Evolutionary conservation across 345 rosid genomes (phyloP).

Genomic region (Lumnitzera racemosa): DNA sequence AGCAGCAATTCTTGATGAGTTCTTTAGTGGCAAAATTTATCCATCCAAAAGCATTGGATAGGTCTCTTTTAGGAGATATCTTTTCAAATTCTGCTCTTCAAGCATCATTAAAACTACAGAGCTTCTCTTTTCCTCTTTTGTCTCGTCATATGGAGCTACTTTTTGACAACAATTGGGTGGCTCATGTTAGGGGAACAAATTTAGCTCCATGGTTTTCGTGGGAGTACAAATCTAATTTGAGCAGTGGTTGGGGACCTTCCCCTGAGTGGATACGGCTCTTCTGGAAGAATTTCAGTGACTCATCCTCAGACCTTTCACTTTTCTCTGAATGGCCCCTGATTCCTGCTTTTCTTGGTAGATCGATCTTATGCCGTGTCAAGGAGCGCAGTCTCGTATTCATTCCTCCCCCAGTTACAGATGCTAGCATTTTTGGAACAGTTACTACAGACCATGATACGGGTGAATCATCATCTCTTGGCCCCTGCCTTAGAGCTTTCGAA

Average conservation of each 20-base stretch:
- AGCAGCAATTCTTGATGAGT: constrained; percentile 72
- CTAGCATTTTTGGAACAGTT: constrained; percentile 21
- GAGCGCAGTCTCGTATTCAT: constrained; percentile 62
- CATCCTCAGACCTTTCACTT: constrained; percentile 54
- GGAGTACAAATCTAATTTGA: constrained; percentile 49
- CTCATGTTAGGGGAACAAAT: constrained; percentile 52
- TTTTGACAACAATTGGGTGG: constrained; percentile 76
- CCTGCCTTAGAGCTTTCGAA: constrained; percentile 52
- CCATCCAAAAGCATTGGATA: constrained; percentile 70
- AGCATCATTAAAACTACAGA: constrained; percentile 46
- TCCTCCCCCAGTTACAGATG: constrained; percentile 49
- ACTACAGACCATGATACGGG: constrained; percentile 23
- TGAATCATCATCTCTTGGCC: constrained; percentile 31
- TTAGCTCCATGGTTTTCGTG: constrained; percentile 91
- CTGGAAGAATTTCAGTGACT: constrained; percentile 69
- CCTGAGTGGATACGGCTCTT: constrained; percentile 82
- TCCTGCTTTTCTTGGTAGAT: constrained; percentile 93
- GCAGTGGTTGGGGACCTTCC: constrained; percentile 74
- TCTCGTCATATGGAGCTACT: constrained; percentile 67
- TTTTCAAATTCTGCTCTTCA: constrained; percentile 47
- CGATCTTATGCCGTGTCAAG: constrained; percentile 76
- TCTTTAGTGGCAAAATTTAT: constrained; percentile 69
- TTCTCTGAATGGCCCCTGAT: constrained; percentile 89
- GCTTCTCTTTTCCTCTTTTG: constrained; percentile 62
- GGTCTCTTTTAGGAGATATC: constrained; percentile 53